Percentiles rank a stretch among this genome's conserved stretches.
These are phyloP conservation scores for Cyclospora cayetanensis DNA, from an alignment of 169 alveolate species.

Conservation along the genomic window DNA sequence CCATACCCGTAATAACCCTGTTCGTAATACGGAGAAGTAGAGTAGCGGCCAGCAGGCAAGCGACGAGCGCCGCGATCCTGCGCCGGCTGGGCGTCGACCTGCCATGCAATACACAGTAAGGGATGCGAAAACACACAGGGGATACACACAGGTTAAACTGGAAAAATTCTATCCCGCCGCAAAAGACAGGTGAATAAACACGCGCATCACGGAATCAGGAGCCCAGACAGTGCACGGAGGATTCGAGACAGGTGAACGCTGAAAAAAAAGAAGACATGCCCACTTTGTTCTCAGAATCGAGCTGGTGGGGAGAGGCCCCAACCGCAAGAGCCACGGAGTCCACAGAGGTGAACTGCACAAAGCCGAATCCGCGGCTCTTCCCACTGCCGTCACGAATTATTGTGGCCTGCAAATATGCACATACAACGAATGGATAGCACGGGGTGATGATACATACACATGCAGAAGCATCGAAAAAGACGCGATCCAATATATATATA, in stretches of 20 bases:
- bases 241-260: too few species aligned
- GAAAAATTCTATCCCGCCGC: too few species aligned
- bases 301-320: slow-evolving; percentile 65
- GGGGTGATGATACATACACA: too few species aligned
- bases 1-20: slow-evolving; percentile 58
- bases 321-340: slow-evolving; percentile 60
- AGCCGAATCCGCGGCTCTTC: slow-evolving; percentile 60
- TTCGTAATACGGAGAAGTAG: slow-evolving; percentile 50
- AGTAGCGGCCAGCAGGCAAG: slow-evolving; percentile 43
- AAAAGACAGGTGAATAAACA: too few species aligned
- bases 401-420: slow-evolving; percentile 20
- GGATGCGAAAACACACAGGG: not conserved
- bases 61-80: slow-evolving; percentile 62
- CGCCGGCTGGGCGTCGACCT: slow-evolving; percentile 64
- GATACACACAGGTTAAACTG: too few species aligned
- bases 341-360: slow-evolving; percentile 59
- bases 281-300: slow-evolving; percentile 51
- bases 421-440: not conserved
- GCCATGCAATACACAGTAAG: not conserved
- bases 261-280: too few species aligned
- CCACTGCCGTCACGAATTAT: slow-evolving; percentile 48
- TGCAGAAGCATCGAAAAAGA: too few species aligned
- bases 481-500: not conserved
- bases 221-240: too few species aligned
- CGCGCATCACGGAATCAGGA: too few species aligned